Conservation (phyloP, 148 eudicot species). For the Selenicereus undatus region DNA sequence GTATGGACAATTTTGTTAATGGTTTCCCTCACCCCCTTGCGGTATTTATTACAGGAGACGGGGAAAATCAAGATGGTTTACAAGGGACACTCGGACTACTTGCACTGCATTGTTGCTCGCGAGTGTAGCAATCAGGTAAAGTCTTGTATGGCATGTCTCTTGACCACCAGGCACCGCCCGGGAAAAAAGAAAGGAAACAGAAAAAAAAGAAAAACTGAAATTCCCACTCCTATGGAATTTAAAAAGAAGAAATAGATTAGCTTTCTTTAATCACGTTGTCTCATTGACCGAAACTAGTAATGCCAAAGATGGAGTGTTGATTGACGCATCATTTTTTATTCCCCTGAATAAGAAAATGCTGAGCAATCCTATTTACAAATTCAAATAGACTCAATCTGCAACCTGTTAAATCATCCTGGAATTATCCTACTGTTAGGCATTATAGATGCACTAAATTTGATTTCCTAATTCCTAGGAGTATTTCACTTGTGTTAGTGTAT, state of each 20-base stretch:
- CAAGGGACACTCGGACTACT: slow-evolving; percentile 86
- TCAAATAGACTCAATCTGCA: too few relatives aligned
- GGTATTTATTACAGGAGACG: slow-evolving; percentile 53
- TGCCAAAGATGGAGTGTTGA: slow-evolving; percentile 2
- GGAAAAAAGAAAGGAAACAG: too few relatives aligned
- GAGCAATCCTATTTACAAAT: too few relatives aligned
- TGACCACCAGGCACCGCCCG: background rate
- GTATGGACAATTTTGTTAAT: background rate
- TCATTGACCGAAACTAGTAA: background rate
- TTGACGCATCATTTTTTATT: background rate
- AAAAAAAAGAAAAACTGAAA: background rate
- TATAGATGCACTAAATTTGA: too few relatives aligned
- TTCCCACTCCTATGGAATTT: background rate
- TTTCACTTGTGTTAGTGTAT: too few relatives aligned
- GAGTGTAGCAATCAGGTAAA: slow-evolving; percentile 72
- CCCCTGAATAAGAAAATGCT: background rate
- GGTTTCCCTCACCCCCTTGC: background rate
- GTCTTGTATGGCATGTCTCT: slow-evolving; percentile 13
- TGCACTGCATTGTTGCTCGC: slow-evolving; percentile 73
- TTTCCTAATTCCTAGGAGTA: too few relatives aligned
- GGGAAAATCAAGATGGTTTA: slow-evolving; percentile 63
- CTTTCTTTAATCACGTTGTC: background rate
- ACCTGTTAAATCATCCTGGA: too few relatives aligned
- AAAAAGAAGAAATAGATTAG: background rate
- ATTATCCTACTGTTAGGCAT: too few relatives aligned